phyloP scores from a whole-genome alignment of 768 basidiomycete species.

The Tricholoma bakamatsutake region DNA sequence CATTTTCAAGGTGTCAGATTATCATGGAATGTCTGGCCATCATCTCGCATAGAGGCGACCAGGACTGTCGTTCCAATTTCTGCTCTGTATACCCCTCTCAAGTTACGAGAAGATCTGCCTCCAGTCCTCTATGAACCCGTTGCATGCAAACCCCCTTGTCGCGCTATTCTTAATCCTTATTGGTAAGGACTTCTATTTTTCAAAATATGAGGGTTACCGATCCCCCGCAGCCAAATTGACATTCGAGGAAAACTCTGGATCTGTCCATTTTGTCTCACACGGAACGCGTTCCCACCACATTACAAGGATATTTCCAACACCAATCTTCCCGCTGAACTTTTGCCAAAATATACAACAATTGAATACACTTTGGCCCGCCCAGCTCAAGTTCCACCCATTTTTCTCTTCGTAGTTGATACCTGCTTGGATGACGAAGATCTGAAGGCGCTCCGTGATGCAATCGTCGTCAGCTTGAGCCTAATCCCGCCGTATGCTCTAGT shows the following conservation, averaged over 20 bases:
- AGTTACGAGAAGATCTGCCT: conserved; percentile 88
- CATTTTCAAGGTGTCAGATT: conserved; percentile 71
- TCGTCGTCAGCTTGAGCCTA: conserved; percentile 89
- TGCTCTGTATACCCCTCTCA: conserved; percentile 95
- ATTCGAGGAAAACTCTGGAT: conserved; percentile 99
- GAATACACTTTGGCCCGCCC: conserved; percentile 97
- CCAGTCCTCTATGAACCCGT: conserved; percentile 98
- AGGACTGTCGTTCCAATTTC: conserved; percentile 97
- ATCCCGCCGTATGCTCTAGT: conserved; percentile 94
- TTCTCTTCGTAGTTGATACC: conserved; percentile 96
- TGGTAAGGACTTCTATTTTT: conserved; percentile 50
- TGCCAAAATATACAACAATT: conserved; percentile 98
- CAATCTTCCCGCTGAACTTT: conserved; percentile 91
- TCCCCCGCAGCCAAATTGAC: conserved; percentile 81
- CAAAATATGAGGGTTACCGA: conserved; percentile 5
- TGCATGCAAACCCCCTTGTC: conserved; percentile 96
- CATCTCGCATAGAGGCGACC: conserved; percentile 96
- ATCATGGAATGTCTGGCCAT: conserved; percentile 99
- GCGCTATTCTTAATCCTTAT: conserved; percentile 96
- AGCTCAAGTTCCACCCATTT: conserved; percentile 90
- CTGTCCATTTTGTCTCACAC: conserved; percentile 95
- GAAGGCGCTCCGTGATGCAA: conserved; percentile 90
- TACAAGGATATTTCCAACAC: conserved; percentile 98
- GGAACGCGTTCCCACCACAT: conserved; percentile 96
- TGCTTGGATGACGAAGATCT: conserved; percentile 95